These are phyloP conservation scores for Dactylellina drechsleri DNA, from an alignment of 2,329 filamentous ascomycete genomes.

Conservation along the genomic window DNA sequence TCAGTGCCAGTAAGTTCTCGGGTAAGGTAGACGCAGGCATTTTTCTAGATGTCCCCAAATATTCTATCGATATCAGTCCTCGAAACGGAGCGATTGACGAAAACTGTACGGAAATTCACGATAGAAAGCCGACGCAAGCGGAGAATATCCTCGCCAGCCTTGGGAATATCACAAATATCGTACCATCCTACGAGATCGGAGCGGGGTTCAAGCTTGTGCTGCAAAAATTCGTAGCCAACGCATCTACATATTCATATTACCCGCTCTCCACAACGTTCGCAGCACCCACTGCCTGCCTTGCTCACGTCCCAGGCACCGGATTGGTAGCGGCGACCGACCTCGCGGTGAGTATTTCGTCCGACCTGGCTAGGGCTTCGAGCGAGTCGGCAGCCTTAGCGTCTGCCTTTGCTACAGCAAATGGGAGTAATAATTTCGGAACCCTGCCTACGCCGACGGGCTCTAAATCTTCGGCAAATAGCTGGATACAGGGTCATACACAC, in stretches of 20 bases:
- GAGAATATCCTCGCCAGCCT: conserved; percentile 14
- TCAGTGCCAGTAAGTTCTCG: background rate
- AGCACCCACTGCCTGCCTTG: conserved; percentile 13
- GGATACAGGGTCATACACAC: background rate
- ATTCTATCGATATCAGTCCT: conserved; percentile 3
- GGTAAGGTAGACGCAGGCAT: conserved; percentile 5
- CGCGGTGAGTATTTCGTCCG: conserved; percentile 13
- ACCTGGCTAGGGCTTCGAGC: conserved; percentile 7
- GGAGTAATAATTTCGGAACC: conserved; percentile 1
- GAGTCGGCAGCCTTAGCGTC: conserved; percentile 4
- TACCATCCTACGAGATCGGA: conserved; percentile 16
- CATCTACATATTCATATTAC: background rate
- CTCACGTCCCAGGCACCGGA: conserved; percentile 1
- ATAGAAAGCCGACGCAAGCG: conserved; percentile 9
- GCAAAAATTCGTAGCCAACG: background rate
- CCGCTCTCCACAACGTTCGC: conserved; percentile 6
- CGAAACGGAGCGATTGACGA: conserved; percentile 5
- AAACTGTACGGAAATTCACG: conserved; percentile 17
- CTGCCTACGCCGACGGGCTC: conserved; percentile 3
- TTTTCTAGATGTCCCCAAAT: conserved; percentile 22
- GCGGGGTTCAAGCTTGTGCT: conserved; percentile 13
- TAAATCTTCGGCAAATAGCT: conserved; percentile 6
- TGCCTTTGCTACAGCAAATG: conserved; percentile 18
- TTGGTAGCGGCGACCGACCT: conserved; percentile 10
- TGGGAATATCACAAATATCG: conserved; percentile 16